phyloP scores from a whole-genome alignment of 768 basidiomycete genomes.

The Strobilomyces dryophilus region DNA sequence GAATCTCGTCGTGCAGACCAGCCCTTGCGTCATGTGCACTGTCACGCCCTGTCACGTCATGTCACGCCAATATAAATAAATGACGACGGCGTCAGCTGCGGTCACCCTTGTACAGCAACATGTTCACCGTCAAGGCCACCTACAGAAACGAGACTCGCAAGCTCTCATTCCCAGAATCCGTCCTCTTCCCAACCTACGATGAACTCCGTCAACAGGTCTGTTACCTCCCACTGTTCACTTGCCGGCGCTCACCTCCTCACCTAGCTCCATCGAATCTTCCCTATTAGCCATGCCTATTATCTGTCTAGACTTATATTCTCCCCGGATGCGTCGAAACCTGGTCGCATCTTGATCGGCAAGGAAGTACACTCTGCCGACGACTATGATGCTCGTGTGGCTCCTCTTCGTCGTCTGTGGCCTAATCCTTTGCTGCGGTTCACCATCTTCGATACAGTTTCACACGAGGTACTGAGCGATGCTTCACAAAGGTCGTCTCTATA shows the following conservation, averaged over 20 bases:
- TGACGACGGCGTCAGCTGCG: conserved; percentile 15
- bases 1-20: conserved; percentile 53
- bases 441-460: conserved; percentile 48
- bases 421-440: conserved; percentile 61
- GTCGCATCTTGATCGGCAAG: conserved; percentile 57
- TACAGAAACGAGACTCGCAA: conserved; percentile 68
- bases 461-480: conserved; percentile 29
- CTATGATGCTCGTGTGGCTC: conserved; percentile 47
- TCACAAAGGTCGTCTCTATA: conserved; percentile 8
- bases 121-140: conserved; percentile 80
- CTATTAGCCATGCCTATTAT: conserved; percentile 54
- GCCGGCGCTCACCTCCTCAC: conserved; percentile 21
- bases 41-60: conserved; percentile 21
- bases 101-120: conserved; percentile 30
- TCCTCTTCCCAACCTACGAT: conserved; percentile 57
- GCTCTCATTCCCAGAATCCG: conserved; percentile 49
- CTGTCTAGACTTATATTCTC: conserved; percentile 69
- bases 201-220: conserved; percentile 62
- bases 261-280: conserved; percentile 70
- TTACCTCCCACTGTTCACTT: conserved; percentile 1
- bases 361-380: conserved; percentile 58
- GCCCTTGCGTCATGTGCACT: background rate
- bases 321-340: conserved; percentile 48
- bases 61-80: conserved; percentile 25
- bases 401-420: conserved; percentile 51